A percentile compares a stretch with the other conserved stretches of the same genome.
phyloP scores from a whole-genome alignment of 148 eudicot species.

The Arctostaphylos glauca region DNA sequence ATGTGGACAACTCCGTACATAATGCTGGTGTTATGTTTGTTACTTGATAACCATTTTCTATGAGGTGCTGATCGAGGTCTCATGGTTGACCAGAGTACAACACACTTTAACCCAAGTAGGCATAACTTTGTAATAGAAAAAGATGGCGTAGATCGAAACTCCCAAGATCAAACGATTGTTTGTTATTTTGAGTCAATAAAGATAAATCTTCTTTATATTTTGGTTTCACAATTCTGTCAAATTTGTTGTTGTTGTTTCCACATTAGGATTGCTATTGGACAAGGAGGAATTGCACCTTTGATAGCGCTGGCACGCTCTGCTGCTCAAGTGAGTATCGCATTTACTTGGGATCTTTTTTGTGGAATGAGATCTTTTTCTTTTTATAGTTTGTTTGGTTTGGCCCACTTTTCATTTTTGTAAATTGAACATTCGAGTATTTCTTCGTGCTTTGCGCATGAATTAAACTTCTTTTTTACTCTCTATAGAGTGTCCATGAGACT shows the following conservation, averaged over 20 bases:
- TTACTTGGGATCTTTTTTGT: constrained; percentile 6
- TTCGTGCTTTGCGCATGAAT: not conserved
- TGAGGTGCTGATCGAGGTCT: not conserved
- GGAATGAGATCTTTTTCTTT: not conserved
- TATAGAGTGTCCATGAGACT: constrained; percentile 90
- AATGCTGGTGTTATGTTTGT: not conserved
- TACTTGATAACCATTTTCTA: not conserved
- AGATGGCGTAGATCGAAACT: not conserved
- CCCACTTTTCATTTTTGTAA: not conserved
- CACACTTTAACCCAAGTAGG: not conserved
- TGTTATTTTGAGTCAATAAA: not conserved
- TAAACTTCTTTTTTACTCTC: not conserved
- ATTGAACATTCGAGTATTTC: not conserved
- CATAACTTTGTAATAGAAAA: not conserved
- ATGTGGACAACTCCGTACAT: not conserved
- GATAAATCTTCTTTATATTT: not conserved
- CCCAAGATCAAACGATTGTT: not conserved
- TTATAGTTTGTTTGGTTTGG: not conserved
- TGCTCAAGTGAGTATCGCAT: constrained; percentile 56
- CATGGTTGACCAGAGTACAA: not conserved
- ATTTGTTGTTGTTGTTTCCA: not conserved
- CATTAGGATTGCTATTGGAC: constrained; percentile 48
- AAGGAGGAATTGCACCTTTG: constrained; percentile 95
- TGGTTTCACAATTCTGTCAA: not conserved
- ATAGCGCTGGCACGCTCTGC: constrained; percentile 76